Base-by-base conservation (phyloP, 2,329 filamentous ascomycete genomes). In the Hymenoscyphus salicellus region DNA sequence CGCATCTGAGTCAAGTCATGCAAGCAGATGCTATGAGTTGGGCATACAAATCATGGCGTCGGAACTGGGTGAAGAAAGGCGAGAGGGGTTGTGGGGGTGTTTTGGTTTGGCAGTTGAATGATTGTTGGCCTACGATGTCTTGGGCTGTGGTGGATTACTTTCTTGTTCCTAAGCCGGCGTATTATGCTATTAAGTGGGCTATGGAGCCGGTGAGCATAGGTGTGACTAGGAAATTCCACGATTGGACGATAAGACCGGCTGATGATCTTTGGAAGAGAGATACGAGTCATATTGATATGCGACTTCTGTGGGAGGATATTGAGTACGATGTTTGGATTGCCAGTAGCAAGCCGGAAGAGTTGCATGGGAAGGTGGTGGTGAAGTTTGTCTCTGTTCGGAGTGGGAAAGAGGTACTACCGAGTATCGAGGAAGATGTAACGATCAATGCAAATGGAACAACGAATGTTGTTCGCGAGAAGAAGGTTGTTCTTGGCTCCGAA, bases 61-160 rank as follows among this genome's bases (percentile, higher is more conserved):
- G 72, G 6, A 68, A 71, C n/a, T 74, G 72, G 58, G 59, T 66
- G 1, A 68, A 66, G 5, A 58, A 64, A 5, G 70, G 66, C 4
- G 61, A 69, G 28, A 69, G 71, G 20, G 63, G 78, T 64, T 90
- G 87, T 71, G 86, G 86, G 58, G 87, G 87, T 20, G 86, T 85
- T 11, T 76, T 90, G 55, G 85, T 89, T 5, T 90, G 87, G 87
- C 87, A 89, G 77, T 78, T 90, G 60, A 90, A 90, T 70, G 88
- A 90, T 75, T 89, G 86, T 76, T 90, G 86, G 86, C 87, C 87
- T 1, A 85, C 84, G 23, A 86, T 84, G 58, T 86, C 83, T 32
- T 90, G 87, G 87, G 80, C 86, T 0, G 81, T 89, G 46, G 85
- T 87, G 14, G 87, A 89, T 74, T 87, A 82, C 69, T 81, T 81